Percentiles rank a stretch among this genome's conserved stretches.
These are phyloP conservation scores for Dictyostelium intermedium DNA, from an alignment of 78 protist species.

Conservation along the genomic window DNA sequence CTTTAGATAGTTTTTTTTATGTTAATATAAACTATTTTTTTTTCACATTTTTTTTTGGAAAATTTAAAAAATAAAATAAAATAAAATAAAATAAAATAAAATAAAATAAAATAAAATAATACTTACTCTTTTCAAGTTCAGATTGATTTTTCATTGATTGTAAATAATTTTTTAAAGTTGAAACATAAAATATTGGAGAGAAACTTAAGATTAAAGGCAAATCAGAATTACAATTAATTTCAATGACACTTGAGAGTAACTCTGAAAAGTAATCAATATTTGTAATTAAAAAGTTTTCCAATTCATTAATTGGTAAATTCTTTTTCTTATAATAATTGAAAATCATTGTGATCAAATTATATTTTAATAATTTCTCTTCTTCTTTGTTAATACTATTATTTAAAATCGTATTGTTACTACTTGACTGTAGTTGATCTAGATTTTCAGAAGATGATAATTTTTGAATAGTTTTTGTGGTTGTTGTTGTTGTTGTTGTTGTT, in stretches of 20 bases:
- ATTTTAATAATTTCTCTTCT: background rate
- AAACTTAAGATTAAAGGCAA: slow-evolving; percentile 41
- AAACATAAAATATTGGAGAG: slow-evolving; percentile 33
- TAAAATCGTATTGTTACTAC: background rate
- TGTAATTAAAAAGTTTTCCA: slow-evolving; percentile 8
- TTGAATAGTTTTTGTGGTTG: background rate
- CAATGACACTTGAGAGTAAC: background rate
- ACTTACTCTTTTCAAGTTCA: slow-evolving; percentile 44
- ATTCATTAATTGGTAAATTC: slow-evolving; percentile 14
- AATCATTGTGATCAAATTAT: background rate
- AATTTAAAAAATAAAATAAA: no score
- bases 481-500: background rate
- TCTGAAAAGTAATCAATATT: slow-evolving; percentile 44
- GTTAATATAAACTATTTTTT: background rate
- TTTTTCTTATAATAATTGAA: slow-evolving; percentile 45
- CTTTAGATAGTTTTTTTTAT: background rate
- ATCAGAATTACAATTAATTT: background rate
- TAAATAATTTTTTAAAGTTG: slow-evolving; percentile 29
- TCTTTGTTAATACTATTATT: background rate
- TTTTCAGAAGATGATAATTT: slow-evolving; percentile 5
- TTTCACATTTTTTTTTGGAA: no score
- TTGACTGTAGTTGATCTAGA: background rate
- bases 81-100: no score
- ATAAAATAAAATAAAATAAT: no score
- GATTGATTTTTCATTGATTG: slow-evolving; percentile 24